Evolutionary conservation across 106 monocot species (phyloP).

Genomic region (Platanthera zijinensis): DNA sequence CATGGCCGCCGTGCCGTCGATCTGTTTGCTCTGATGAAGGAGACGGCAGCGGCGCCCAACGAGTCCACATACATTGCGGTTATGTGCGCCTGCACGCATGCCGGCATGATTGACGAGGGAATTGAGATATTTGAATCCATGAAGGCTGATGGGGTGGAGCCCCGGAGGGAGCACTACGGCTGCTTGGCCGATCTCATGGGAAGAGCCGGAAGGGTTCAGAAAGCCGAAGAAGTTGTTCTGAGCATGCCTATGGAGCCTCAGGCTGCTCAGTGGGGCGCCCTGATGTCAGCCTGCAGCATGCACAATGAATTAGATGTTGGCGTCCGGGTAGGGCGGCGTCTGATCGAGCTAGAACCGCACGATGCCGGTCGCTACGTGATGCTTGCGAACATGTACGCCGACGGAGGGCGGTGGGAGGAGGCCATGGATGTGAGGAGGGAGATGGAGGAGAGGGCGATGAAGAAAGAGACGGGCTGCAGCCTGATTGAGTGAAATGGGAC

Average conservation of each 20-base stretch:
- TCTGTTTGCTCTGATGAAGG: slow-evolving; percentile 43
- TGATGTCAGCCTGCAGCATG: slow-evolving; percentile 46
- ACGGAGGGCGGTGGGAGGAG: slow-evolving; percentile 32
- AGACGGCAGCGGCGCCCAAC: slow-evolving; percentile 26
- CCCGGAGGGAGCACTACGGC: slow-evolving; percentile 57
- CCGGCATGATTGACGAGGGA: slow-evolving; percentile 44
- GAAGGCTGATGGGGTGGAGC: slow-evolving; percentile 28
- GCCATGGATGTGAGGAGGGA: slow-evolving; percentile 27
- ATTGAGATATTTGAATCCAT: slow-evolving; percentile 47
- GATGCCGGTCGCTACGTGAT: slow-evolving; percentile 45
- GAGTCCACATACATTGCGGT: slow-evolving; percentile 46
- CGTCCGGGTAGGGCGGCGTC: slow-evolving; percentile 28
- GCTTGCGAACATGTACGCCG: slow-evolving; percentile 42
- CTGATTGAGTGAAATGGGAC: slow-evolving; percentile 28
- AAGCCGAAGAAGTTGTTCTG: slow-evolving; percentile 49
- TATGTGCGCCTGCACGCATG: slow-evolving; percentile 53
- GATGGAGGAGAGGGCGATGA: slow-evolving; percentile 42
- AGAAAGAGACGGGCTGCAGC: slow-evolving; percentile 50
- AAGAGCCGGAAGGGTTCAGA: slow-evolving; percentile 40
- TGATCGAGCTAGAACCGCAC: slow-evolving; percentile 39
- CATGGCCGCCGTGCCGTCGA: slow-evolving; percentile 34
- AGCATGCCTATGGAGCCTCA: slow-evolving; percentile 63
- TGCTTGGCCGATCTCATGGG: slow-evolving; percentile 68
- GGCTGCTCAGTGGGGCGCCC: slow-evolving; percentile 60
- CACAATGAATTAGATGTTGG: slow-evolving; percentile 27